Evolutionary conservation across 176 grass and related monocot species (phyloP).

Genomic region (Avena eriantha): DNA sequence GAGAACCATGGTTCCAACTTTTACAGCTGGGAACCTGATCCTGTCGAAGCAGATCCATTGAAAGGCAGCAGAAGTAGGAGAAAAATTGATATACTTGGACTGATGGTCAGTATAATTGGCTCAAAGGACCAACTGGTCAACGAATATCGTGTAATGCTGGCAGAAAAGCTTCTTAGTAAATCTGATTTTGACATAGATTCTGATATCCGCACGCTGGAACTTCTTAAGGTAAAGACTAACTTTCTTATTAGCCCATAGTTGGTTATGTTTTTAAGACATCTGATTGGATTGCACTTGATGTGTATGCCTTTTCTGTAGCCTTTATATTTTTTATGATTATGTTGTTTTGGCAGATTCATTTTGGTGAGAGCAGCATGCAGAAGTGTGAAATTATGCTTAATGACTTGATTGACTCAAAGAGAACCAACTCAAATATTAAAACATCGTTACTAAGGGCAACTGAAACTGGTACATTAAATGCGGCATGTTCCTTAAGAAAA

Average conservation of each 20-base stretch:
- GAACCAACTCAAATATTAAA: slow-evolving; percentile 98
- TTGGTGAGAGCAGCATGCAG: slow-evolving; percentile 98
- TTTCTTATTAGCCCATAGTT: slow-evolving; percentile 23
- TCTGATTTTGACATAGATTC: slow-evolving; percentile 98
- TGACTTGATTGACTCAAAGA: slow-evolving; percentile 97
- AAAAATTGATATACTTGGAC: slow-evolving; percentile 93
- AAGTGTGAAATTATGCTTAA: slow-evolving; percentile 99
- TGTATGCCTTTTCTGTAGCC: slow-evolving; percentile 18
- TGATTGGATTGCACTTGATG: slow-evolving; percentile 23
- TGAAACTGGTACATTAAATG: slow-evolving; percentile 49
- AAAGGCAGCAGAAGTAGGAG: slow-evolving; percentile 96
- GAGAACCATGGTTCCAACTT: slow-evolving; percentile 25
- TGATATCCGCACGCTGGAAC: slow-evolving; percentile 94
- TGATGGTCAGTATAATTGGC: slow-evolving; percentile 97
- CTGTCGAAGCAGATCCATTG: slow-evolving; percentile 82
- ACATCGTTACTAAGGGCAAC: slow-evolving; percentile 63
- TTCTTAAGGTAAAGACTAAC: slow-evolving; percentile 83
- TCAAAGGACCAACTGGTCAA: slow-evolving; percentile 97
- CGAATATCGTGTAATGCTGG: slow-evolving; percentile 96
- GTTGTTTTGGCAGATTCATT: slow-evolving; percentile 82
- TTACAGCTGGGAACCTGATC: slow-evolving; percentile 94
- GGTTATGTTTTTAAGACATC: slow-evolving; percentile 28
- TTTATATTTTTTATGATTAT: slow-evolving; percentile 35
- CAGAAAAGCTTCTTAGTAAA: slow-evolving; percentile 95
- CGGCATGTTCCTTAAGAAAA: slow-evolving; percentile 33